Base-by-base conservation (phyloP, 768 basidiomycete genomes). In the Pisolithus albus region DNA sequence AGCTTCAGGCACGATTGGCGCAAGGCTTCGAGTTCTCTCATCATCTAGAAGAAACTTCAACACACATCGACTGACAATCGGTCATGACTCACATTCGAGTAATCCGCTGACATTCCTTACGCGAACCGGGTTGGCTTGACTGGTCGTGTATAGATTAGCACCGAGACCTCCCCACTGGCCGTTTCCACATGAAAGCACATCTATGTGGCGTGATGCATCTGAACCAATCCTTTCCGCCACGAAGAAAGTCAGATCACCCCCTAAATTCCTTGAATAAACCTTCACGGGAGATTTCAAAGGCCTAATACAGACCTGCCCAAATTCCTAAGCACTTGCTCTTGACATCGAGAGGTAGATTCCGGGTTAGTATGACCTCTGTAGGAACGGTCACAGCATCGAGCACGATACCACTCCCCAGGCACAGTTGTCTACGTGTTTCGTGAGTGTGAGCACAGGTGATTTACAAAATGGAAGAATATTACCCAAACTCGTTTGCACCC, bases 401-500 rank as follows among this genome's bases (percentile, higher is more conserved):
- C 4, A 78, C 72, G 10, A 84, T 74, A 51, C 77, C 76, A 15
- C 73, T 70, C 15, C 88, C 90, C 23, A 92, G 70, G 39, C 91
- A 92, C 43, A 94, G 76, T 70, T 97, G 92, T 24, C 90, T 88
- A 59, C 18, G 53, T 38, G 8, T 23, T 23, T 39, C 30, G 16
- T 60, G 18, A 52, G 53, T 51, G 19, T 46, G 44, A 40, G 39
- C 44, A 36, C 21, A 11, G 21, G 24, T 24, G 18, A 19, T 47
- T 47, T 46, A 15, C 9, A 44, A 36, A 34, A 13, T 11, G 11
- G 36, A 23, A 49, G 4, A 16, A 16, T 54, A 77, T 47, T 57
- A 86, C 86, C 92, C 92, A 58, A 77, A 86, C 56, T 88, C 84
- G 63, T 96, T 95, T 1, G 89, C 89, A 42, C 93, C 93, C 82